Percentiles rank a stretch among this genome's conserved stretches.
These are phyloP conservation scores for Populus hybrid DNA, from an alignment of 441 rosid genomes.

Conservation along the genomic window DNA sequence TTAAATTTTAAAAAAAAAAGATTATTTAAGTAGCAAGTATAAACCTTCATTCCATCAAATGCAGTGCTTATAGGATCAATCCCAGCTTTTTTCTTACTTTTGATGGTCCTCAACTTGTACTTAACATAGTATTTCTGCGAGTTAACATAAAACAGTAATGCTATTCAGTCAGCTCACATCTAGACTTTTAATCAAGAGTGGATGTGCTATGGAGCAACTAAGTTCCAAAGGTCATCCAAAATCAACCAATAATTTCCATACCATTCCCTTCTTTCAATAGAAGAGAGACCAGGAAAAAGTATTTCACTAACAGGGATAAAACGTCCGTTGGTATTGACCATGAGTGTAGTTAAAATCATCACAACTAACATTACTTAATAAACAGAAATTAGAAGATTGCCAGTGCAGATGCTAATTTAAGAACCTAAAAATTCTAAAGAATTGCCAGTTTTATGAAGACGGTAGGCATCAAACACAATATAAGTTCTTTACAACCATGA, in stretches of 20 bases:
- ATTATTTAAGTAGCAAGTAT: conserved; percentile 3
- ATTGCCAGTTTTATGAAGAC: neutral
- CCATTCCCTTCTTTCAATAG: neutral
- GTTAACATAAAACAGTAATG: conserved; percentile 21
- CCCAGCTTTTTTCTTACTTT: conserved; percentile 71
- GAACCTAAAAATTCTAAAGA: neutral
- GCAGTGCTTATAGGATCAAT: conserved; percentile 85
- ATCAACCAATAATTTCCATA: neutral
- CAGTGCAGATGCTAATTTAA: neutral
- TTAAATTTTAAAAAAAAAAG: neutral
- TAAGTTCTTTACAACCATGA: neutral
- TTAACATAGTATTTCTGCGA: conserved; percentile 73
- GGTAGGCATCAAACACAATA: conserved; percentile 1
- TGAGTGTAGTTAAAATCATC: neutral
- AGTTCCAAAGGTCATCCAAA: neutral
- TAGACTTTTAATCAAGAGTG: neutral
- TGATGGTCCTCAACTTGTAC: conserved; percentile 54
- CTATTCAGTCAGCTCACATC: conserved; percentile 14
- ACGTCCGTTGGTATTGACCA: neutral
- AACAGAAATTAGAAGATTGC: neutral
- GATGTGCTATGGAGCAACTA: neutral
- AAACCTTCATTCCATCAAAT: conserved; percentile 89
- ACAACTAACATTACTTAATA: neutral
- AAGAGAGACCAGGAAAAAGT: neutral
- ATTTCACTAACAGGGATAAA: neutral